Base-by-base conservation (phyloP, 2,329 filamentous ascomycete species). In the Epichloe hybrida region DNA sequence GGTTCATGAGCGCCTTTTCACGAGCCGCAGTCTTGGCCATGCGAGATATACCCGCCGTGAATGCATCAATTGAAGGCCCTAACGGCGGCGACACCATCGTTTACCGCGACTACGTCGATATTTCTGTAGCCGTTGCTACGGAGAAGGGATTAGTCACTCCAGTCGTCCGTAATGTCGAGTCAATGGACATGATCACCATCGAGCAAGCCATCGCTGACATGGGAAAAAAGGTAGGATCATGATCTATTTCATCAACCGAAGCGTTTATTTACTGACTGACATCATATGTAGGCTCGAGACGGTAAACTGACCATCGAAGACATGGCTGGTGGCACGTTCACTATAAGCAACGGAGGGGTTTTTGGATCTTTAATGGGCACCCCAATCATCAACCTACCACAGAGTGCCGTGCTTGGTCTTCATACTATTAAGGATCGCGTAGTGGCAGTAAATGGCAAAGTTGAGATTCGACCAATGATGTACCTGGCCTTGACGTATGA, bases 401-500 rank as follows among this genome's bases (percentile, higher is more conserved):
- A 97, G 67, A 91, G 86, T 53, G 86, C 88, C 52, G 90, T 96
- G 9, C 79, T 96, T 52, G 91, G 91, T 57, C 82, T 96, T 21
- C 91, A 98, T 67, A 89, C 91, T 45, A 96, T 96, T 71, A 98
- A 98, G 75, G 89, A 98, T 50, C 87, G 86, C 62, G 83, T 91
- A 3, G 82, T 96, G 49, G 91, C 79, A 27, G 76, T 97, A 55
- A 89, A 97, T 63, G 93, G 93, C 63, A 94, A 96, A 74, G 76
- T 97, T 52, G 90, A 96, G 69, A 87, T 95, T 59, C 81, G 93
- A 58, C 93, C 93, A n/a, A 97, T 98, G 89, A 98, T 98, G 93
- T 97, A 95, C 69, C 80, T 98, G 57, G 93, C 93, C 41, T 77
- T 98, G 53, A 98, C 93, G 13, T 98, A 98, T 65, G 93, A 98